Evolutionary conservation across 805 yeast genomes (phyloP).

Genomic region (Cyberlindnera meyerae): DNA sequence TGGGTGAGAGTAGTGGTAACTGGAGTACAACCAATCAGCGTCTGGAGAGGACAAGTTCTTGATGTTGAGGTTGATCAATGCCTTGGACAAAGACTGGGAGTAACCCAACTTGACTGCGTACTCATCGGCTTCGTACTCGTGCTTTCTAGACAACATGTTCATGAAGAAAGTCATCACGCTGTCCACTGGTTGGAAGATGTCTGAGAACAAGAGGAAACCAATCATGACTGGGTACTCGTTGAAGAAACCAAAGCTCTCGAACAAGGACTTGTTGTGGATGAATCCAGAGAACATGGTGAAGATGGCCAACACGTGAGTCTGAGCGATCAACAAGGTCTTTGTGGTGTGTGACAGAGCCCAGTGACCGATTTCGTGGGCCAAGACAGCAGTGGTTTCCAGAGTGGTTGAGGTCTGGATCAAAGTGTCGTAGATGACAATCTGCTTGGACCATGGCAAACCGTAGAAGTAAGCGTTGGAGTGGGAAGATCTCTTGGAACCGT

Average conservation of each 20-base stretch:
- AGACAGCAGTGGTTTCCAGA: conserved; percentile 83
- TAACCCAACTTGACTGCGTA: conserved; percentile 76
- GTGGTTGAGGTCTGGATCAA: conserved; percentile 73
- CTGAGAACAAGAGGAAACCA: conserved; percentile 78
- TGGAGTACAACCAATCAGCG: conserved; percentile 85
- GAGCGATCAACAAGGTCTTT: conserved; percentile 62
- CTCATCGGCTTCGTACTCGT: conserved; percentile 91
- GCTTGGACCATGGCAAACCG: conserved; percentile 96
- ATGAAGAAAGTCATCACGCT: conserved; percentile 58
- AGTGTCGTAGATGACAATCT: conserved; percentile 91
- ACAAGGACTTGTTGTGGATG: conserved; percentile 73
- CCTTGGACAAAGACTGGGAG: conserved; percentile 57
- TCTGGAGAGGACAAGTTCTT: conserved; percentile 83
- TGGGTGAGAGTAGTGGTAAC: conserved; percentile 90
- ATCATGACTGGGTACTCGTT: conserved; percentile 64
- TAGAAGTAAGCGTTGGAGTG: conserved; percentile 96
- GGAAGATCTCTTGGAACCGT: conserved; percentile 94
- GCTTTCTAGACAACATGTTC: conserved; percentile 73
- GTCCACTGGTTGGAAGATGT: conserved; percentile 74
- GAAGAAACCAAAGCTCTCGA: conserved; percentile 71
- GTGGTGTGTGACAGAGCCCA: conserved; percentile 90
- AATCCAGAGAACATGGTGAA: conserved; percentile 77
- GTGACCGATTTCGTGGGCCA: conserved; percentile 99
- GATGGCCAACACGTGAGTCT: conserved; percentile 56
- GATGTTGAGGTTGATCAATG: conserved; percentile 70